phyloP scores from a whole-genome alignment of 2,329 filamentous ascomycete species.

The Fusarium hostae region DNA sequence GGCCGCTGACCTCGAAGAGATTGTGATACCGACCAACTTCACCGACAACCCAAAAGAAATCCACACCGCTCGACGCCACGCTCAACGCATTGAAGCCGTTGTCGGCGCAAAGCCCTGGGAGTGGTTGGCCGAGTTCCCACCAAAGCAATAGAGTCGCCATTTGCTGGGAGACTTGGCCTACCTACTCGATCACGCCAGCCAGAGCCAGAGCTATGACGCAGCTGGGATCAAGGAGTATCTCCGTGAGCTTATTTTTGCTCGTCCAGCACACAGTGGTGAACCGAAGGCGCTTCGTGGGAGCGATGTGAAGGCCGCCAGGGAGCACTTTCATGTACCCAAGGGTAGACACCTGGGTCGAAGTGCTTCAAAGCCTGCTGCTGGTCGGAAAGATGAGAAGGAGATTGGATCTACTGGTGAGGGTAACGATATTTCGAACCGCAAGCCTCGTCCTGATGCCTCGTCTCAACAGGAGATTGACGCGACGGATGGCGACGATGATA shows the following conservation, averaged over 20 bases:
- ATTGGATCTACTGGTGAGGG: neutral
- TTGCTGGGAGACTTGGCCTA: constrained; percentile 3
- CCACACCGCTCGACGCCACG: neutral
- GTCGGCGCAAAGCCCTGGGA: constrained; percentile 13
- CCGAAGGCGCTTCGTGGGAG: neutral
- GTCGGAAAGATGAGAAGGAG: neutral
- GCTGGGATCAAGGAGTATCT: neutral
- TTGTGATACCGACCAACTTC: neutral
- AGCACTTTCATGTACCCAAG: neutral
- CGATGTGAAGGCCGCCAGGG: neutral
- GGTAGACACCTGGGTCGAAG: neutral
- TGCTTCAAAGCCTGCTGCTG: neutral
- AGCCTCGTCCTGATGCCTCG: neutral
- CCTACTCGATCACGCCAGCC: neutral
- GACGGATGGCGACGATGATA: neutral
- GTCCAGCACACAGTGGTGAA: neutral
- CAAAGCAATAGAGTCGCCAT: constrained; percentile 1
- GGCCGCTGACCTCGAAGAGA: neutral
- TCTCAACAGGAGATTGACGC: neutral
- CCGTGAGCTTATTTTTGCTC: too few relatives aligned
- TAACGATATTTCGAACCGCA: neutral
- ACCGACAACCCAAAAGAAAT: neutral
- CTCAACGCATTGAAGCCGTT: neutral
- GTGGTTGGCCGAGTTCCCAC: neutral
- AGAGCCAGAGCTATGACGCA: neutral